These are phyloP conservation scores for Suhomyces bribrorum DNA, from an alignment of 1,139 yeast genomes.

Conservation along the genomic window DNA sequence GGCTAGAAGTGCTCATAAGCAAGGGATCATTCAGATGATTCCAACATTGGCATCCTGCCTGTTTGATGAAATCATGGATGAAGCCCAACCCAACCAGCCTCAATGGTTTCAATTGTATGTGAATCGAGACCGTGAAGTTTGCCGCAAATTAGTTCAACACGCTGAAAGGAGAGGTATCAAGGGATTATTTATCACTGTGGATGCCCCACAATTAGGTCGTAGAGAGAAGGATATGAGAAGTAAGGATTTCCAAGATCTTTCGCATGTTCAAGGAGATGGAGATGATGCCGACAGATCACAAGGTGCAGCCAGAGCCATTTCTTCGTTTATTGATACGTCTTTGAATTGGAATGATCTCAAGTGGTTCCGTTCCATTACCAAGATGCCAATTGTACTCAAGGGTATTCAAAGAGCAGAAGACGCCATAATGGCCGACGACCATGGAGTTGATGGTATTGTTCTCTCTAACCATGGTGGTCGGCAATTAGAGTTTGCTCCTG, in stretches of 20 bases:
- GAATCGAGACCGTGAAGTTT: conserved; percentile 62
- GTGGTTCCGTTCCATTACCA: conserved; percentile 58
- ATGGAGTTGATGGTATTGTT: conserved; percentile 64
- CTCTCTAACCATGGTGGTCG: conserved; percentile 77
- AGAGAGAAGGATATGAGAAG: conserved; percentile 70
- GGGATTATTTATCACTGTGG: conserved; percentile 85
- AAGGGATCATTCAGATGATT: conserved; percentile 74
- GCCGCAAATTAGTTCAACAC: conserved; percentile 60
- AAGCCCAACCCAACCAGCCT: conserved; percentile 52
- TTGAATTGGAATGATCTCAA: conserved; percentile 62
- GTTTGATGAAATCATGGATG: conserved; percentile 66
- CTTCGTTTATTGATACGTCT: conserved; percentile 78
- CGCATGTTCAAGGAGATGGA: conserved; percentile 61
- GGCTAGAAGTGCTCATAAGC: conserved; percentile 70
- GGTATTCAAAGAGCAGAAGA: conserved; percentile 75
- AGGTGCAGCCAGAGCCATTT: conserved; percentile 86
- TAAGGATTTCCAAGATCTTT: conserved; percentile 41
- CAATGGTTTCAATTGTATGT: conserved; percentile 95
- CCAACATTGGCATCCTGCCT: conserved; percentile 79
- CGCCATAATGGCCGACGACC: conserved; percentile 60
- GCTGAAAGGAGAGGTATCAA: conserved; percentile 77
- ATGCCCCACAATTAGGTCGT: conserved; percentile 93
- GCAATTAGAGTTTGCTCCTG: conserved; percentile 65
- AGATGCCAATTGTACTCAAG: conserved; percentile 67
- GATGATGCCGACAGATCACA: conserved; percentile 65